phyloP scores from a whole-genome alignment of 148 eudicot species.

The Vaccinium vitisidaea region DNA sequence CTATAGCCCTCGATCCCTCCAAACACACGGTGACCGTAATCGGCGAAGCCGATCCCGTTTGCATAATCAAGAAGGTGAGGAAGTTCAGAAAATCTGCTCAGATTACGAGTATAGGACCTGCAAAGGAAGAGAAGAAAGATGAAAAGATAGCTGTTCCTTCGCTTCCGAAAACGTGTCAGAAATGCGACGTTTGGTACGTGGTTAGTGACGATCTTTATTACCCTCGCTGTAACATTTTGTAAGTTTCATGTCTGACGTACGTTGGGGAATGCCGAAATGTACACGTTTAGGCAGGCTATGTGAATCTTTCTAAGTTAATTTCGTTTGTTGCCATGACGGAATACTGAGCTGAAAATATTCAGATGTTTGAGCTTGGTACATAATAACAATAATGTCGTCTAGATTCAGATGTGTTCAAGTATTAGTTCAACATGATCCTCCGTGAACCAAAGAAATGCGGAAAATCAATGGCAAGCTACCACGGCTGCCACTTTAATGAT shows the following conservation, averaged over 20 bases:
- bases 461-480: too few species aligned
- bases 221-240: conserved; percentile 24
- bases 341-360: not conserved
- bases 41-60: conserved; percentile 35
- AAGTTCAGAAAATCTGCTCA: conserved; percentile 32
- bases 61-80: conserved; percentile 34
- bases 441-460: too few species aligned
- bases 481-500: too few species aligned
- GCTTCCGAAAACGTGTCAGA: conserved; percentile 30
- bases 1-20: conserved; percentile 32
- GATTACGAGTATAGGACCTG: conserved; percentile 29
- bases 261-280: not conserved
- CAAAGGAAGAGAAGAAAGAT: conserved; percentile 35
- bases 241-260: not conserved
- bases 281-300: not conserved
- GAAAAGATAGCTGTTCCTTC: conserved; percentile 10
- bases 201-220: not conserved
- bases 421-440: too few species aligned
- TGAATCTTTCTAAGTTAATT: not conserved
- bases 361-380: not conserved
- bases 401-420: too few species aligned
- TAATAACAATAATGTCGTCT: not conserved
- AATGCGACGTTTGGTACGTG: conserved; percentile 24
- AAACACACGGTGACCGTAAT: conserved; percentile 26
- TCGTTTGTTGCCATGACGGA: not conserved